phyloP scores from a whole-genome alignment of 768 basidiomycete species.

The Pholiota conissans region DNA sequence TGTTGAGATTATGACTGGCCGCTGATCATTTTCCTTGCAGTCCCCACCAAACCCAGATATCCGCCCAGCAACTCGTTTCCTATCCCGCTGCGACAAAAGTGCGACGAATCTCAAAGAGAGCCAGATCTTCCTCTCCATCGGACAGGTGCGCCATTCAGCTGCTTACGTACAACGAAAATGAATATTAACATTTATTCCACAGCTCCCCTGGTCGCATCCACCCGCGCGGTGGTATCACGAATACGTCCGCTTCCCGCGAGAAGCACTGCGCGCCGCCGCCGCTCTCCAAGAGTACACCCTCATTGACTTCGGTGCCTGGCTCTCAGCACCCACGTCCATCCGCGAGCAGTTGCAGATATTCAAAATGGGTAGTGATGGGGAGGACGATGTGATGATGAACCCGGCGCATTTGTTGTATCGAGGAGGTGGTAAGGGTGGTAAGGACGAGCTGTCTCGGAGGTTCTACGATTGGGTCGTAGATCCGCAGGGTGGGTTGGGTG shows the following conservation, averaged over 20 bases:
- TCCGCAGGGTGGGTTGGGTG: constrained; percentile 43
- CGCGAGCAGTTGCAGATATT: constrained; percentile 35
- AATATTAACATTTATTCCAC: neutral
- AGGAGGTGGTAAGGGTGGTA: constrained; percentile 22
- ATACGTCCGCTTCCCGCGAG: constrained; percentile 50
- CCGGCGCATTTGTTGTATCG: constrained; percentile 41
- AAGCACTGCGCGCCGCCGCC: constrained; percentile 49
- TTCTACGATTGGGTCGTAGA: constrained; percentile 48
- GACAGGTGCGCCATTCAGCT: constrained; percentile 47
- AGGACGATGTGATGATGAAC: constrained; percentile 44
- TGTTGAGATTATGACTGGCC: too few relatives aligned
- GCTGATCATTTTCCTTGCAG: constrained; percentile 7
- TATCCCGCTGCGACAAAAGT: constrained; percentile 58
- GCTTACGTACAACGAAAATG: too few relatives aligned
- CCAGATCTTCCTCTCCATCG: constrained; percentile 45
- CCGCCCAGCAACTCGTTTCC: constrained; percentile 44
- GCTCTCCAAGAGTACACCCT: constrained; percentile 52
- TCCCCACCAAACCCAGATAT: constrained; percentile 27
- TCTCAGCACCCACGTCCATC: constrained; percentile 37
- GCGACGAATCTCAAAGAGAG: constrained; percentile 63
- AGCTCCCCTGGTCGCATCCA: constrained; percentile 54
- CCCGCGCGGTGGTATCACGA: constrained; percentile 61
- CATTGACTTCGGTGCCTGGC: constrained; percentile 50
- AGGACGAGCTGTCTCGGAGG: constrained; percentile 24
- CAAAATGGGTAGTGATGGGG: constrained; percentile 39